Base-by-base conservation (phyloP, 2,329 filamentous ascomycete genomes). In the Didymella pinodella region DNA sequence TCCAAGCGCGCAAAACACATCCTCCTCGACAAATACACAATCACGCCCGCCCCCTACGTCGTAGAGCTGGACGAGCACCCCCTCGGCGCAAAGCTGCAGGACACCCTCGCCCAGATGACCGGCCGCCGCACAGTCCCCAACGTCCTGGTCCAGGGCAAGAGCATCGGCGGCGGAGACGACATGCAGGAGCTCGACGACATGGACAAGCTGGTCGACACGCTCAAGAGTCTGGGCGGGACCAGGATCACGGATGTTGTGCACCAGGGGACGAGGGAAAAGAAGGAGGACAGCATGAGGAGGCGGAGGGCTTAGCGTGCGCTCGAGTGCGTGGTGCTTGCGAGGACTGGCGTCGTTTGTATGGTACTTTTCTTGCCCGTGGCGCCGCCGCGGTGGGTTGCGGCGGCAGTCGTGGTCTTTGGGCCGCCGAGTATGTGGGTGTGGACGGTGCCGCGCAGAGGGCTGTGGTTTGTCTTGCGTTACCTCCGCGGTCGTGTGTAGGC, bases 91-190 rank as follows among this genome's bases (percentile, higher is more conserved):
- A 79, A 85, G 54, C 79, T 99, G 41, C 95, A 99, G 77, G 85
- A 83, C 10, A 84, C 86, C 18, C 82, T 99, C 10, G 84, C 78
- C 16, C 85, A 88, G 59, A 89, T 86, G 73, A 98, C 95, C 0
- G 90, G 91, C 44, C 86, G 94, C 48, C 83, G 82, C 59, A 99
- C 95, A 0, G 95, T 99, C 0, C 95, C 95, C 16, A 99, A 99
- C 74, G 85, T 98, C 34, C 84, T 99, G 67, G 84, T 99, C 69
- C 91, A 92, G 70, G 93, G 92, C 45, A 88, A 89, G 76, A 95
- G 90, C 77, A 92, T 98, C 61, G 95, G 95, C 46, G 95, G 95
- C 22, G 88, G 92, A 48, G 94, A 98, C 73, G 92, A 97, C 61
- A 85, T 99, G 56, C 85, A 87, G 48, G 88, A 85, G 26, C 81